phyloP scores from a whole-genome alignment of 805 yeast species.

The Torulaspora indica region DNA sequence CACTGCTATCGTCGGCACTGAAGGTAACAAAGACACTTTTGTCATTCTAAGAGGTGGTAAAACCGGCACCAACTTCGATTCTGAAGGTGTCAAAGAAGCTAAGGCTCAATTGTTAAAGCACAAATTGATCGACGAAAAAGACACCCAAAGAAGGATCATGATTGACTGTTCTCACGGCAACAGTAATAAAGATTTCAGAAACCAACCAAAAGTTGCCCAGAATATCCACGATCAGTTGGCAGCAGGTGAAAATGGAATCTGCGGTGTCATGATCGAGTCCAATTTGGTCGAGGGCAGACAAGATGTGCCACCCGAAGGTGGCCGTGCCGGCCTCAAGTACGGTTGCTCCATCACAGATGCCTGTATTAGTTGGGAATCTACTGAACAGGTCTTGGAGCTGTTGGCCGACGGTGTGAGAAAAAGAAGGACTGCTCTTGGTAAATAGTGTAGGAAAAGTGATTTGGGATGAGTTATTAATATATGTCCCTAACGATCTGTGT shows the following conservation, averaged over 20 bases:
- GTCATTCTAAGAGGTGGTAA: constrained; percentile 95
- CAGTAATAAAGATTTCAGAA: constrained; percentile 82
- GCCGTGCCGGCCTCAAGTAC: constrained; percentile 70
- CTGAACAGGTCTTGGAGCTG: constrained; percentile 63
- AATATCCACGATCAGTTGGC: constrained; percentile 73
- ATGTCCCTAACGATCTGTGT: neutral
- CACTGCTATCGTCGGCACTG: constrained; percentile 93
- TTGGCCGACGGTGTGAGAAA: constrained; percentile 76
- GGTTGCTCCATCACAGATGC: constrained; percentile 98
- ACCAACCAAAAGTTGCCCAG: constrained; percentile 86
- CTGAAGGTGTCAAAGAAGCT: constrained; percentile 62
- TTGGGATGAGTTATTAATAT: neutral
- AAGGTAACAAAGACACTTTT: constrained; percentile 87
- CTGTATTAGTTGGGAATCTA: constrained; percentile 86
- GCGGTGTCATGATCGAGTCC: constrained; percentile 97
- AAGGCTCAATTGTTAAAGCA: constrained; percentile 53
- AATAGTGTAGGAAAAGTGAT: constrained; percentile 9
- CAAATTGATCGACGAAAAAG: constrained; percentile 41
- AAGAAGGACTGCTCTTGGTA: constrained; percentile 51
- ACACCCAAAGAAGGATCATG: constrained; percentile 70
- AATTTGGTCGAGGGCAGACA: constrained; percentile 91
- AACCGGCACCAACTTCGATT: constrained; percentile 84
- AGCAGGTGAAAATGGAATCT: constrained; percentile 66
- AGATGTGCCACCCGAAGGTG: constrained; percentile 75
- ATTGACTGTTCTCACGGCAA: constrained; percentile 97